Percentiles rank a stretch among this genome's conserved stretches.
phyloP scores from a whole-genome alignment of 495 filamentous ascomycete genomes.

The Hypoxylon trugodes region DNA sequence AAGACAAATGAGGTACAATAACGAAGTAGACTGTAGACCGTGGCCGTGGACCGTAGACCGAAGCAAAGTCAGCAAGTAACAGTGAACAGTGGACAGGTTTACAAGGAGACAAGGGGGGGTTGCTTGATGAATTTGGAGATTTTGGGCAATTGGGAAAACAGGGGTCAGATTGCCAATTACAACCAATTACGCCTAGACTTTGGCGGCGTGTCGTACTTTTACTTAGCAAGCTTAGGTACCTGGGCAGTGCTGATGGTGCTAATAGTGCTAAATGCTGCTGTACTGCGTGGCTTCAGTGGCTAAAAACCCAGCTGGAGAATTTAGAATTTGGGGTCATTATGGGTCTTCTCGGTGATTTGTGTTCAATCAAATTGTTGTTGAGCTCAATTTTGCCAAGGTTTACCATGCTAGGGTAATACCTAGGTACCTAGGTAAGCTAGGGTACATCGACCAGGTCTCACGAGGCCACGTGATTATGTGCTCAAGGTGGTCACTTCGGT shows the following conservation, averaged over 20 bases:
- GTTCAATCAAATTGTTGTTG: conserved; percentile 18
- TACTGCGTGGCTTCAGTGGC: conserved; percentile 23
- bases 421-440: conserved; percentile 5
- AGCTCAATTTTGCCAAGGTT: conserved; percentile 2
- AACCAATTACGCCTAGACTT: conserved; percentile 5
- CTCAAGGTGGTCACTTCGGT: too few relatives aligned
- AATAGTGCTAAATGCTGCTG: too few relatives aligned
- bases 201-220: too few relatives aligned
- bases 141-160: background rate
- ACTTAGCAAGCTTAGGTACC: too few relatives aligned
- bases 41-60: background rate
- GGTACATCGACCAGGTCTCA: conserved; percentile 17
- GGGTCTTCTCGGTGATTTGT: conserved; percentile 13
- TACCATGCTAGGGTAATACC: too few relatives aligned
- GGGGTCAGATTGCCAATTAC: background rate
- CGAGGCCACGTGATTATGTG: conserved; percentile 28
- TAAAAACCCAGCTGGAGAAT: too few relatives aligned
- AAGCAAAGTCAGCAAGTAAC: background rate
- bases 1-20: background rate
- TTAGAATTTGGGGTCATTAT: conserved; percentile 25
- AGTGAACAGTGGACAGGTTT: background rate
- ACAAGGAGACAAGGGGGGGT: background rate
- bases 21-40: background rate
- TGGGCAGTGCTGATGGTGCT: too few relatives aligned
- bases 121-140: background rate